phyloP scores from a whole-genome alignment of 495 filamentous ascomycete genomes.

The Rhypophila decipiens region DNA sequence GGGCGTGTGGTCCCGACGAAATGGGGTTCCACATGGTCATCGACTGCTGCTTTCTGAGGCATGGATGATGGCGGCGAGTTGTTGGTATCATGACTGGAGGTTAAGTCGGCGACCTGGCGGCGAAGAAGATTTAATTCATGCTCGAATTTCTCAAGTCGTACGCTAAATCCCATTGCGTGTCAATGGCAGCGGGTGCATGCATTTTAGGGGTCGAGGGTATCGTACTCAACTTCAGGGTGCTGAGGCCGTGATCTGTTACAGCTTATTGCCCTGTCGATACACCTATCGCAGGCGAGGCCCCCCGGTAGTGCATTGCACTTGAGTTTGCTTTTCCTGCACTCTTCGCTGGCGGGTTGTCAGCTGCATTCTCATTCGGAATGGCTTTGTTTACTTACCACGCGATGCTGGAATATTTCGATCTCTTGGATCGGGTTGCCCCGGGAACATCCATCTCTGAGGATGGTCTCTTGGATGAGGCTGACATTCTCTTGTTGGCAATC shows the following conservation, averaged over 20 bases:
- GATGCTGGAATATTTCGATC: constrained; percentile 1
- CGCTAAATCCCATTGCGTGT: too few species aligned
- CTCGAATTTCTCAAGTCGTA: background rate
- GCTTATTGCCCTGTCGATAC: background rate
- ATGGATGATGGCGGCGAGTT: background rate
- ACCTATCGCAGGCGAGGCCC: background rate
- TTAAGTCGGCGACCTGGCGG: background rate
- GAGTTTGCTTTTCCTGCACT: background rate
- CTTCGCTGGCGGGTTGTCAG: background rate
- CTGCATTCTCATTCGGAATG: background rate
- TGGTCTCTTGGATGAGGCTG: background rate
- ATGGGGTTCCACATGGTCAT: constrained; percentile 5
- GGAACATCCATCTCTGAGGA: background rate
- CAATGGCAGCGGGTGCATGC: too few species aligned
- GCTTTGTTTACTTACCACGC: background rate
- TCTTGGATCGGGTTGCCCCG: background rate
- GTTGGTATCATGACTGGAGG: background rate
- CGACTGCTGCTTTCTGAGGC: background rate
- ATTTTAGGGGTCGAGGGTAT: too few species aligned
- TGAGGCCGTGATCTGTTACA: background rate
- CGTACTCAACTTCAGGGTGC: too few species aligned
- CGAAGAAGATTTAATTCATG: background rate
- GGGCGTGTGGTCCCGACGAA: constrained; percentile 14
- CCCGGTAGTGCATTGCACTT: background rate
- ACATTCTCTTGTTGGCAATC: background rate